Conservation (phyloP, 2,329 filamentous ascomycete genomes). For the Apiospora saccharicola region DNA sequence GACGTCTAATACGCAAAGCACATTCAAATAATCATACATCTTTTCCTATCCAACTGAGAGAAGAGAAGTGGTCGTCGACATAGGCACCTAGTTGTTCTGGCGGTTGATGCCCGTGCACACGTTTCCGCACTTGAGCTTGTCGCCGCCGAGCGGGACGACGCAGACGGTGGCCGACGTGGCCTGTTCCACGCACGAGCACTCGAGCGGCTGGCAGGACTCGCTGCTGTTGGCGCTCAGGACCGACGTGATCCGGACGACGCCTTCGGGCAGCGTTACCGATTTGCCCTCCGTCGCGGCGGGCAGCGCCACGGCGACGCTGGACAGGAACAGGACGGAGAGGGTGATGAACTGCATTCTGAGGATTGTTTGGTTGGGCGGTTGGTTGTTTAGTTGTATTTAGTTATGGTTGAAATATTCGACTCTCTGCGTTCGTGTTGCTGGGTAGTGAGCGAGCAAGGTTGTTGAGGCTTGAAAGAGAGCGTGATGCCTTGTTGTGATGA, state of each 20-base stretch:
- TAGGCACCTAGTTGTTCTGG: not conserved
- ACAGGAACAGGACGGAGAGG: not conserved
- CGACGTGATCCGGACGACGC: not conserved
- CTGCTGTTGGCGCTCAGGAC: not conserved
- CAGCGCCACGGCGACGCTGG: not conserved
- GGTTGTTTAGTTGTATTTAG: not conserved
- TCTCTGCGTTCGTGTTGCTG: not conserved
- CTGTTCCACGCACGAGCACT: not conserved
- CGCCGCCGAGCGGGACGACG: not conserved
- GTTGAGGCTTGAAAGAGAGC: not conserved
- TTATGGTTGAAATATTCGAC: not conserved
- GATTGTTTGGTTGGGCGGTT: not conserved
- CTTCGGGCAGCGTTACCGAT: not conserved
- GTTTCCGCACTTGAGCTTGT: not conserved
- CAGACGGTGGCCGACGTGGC: not conserved
- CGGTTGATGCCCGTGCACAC: constrained; percentile 3
- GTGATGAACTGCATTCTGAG: not conserved
- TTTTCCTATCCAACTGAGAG: too few relatives aligned
- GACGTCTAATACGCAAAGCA: not conserved
- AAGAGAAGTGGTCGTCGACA: not conserved
- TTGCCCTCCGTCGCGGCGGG: not conserved
- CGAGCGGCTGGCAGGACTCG: not conserved
- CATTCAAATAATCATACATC: not conserved
- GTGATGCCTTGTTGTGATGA: not conserved
- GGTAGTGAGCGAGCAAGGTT: not conserved